Evolutionary conservation across 768 basidiomycete species (phyloP).

Genomic region (Scleroderma bovista): DNA sequence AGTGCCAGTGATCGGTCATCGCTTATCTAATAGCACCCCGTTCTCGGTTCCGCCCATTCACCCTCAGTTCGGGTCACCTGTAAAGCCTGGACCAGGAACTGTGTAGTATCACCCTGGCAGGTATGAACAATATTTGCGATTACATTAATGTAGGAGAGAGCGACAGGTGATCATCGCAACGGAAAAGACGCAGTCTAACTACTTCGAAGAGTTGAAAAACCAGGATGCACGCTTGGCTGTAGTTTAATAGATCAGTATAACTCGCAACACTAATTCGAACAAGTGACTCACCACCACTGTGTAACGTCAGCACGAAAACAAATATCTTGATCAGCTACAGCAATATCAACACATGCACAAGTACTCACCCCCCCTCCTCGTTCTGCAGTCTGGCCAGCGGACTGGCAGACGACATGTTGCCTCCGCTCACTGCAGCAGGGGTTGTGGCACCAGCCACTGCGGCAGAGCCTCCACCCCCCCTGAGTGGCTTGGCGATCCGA

Average conservation of each 20-base stretch:
- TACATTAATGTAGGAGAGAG: conserved; percentile 2
- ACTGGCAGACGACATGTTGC: conserved; percentile 49
- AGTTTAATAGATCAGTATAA: conserved; percentile 26
- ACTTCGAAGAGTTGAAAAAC: conserved; percentile 86
- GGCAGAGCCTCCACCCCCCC: conserved; percentile 78
- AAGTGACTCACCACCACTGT: conserved; percentile 29
- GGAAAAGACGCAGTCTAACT: conserved; percentile 25
- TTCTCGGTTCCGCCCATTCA: background rate
- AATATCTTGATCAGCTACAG: background rate
- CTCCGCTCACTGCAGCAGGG: conserved; percentile 35
- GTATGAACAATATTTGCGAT: conserved; percentile 4
- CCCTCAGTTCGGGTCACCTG: conserved; percentile 20
- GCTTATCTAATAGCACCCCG: conserved; percentile 4
- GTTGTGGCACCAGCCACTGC: conserved; percentile 35
- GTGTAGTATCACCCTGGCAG: conserved; percentile 1
- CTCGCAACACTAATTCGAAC: conserved; percentile 11
- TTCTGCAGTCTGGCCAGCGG: conserved; percentile 71
- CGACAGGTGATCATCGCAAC: too few species aligned
- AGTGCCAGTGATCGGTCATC: background rate
- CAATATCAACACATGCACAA: conserved; percentile 8
- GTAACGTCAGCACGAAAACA: background rate
- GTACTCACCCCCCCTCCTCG: conserved; percentile 67
- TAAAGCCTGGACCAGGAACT: conserved; percentile 23
- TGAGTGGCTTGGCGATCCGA: conserved; percentile 92
- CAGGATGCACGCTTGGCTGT: conserved; percentile 87